A percentile compares a stretch with the other conserved stretches of the same genome.
These are phyloP conservation scores for Mycena pura DNA, from an alignment of 768 basidiomycete genomes.

Conservation along the genomic window DNA sequence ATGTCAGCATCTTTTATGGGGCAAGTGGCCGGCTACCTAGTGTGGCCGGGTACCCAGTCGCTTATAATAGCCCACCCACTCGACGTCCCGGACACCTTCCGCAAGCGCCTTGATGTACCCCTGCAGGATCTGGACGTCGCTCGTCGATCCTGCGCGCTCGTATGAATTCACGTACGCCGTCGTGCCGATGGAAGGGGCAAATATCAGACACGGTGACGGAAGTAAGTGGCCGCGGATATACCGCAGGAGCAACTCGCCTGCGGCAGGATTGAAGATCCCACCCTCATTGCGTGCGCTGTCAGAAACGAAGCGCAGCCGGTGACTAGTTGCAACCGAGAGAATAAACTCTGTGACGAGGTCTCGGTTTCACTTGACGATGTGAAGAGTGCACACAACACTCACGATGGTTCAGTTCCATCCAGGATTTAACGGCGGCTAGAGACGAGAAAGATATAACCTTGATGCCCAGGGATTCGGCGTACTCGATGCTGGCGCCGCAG, in stretches of 20 bases:
- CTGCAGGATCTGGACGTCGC: not conserved
- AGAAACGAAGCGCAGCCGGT: conserved; percentile 14
- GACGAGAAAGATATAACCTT: conserved; percentile 3
- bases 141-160: conserved; percentile 10
- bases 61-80: conserved; percentile 19
- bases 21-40: too few relatives aligned
- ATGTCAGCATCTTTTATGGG: too few relatives aligned
- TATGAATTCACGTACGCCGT: conserved; percentile 7
- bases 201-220: conserved; percentile 10
- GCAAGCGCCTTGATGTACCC: conserved; percentile 16
- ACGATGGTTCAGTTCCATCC: conserved; percentile 13
- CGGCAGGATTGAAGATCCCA: conserved; percentile 8
- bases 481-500: not conserved
- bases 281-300: conserved; percentile 11
- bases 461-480: conserved; percentile 6
- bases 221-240: conserved; percentile 2
- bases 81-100: conserved; percentile 7
- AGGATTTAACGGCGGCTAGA: conserved; percentile 8
- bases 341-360: not conserved
- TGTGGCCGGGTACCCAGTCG: too few relatives aligned
- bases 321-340: not conserved
- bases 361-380: not conserved
- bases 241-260: conserved; percentile 13
- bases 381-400: not conserved
- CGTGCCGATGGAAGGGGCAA: conserved; percentile 1